These are phyloP conservation scores for Leptographium galeiforme DNA, from an alignment of 2,329 filamentous ascomycete species.

Conservation along the genomic window DNA sequence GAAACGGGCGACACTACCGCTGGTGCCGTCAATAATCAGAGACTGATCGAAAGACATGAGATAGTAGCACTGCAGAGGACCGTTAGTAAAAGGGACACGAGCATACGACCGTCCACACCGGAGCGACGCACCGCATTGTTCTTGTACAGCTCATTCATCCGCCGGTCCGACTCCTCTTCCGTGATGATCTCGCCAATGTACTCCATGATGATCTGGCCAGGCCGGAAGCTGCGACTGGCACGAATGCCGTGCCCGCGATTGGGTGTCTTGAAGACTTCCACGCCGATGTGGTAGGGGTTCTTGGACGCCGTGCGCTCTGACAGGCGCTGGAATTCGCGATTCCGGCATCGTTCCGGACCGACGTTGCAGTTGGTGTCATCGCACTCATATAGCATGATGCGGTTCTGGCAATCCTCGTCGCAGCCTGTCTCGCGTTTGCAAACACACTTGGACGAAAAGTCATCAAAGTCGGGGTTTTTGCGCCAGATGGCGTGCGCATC, in stretches of 20 bases:
- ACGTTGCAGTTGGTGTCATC: slow-evolving; percentile 79
- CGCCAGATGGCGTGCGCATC: slow-evolving; percentile 72
- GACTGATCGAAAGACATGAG: slow-evolving; percentile 98
- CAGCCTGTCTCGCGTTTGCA: slow-evolving; percentile 70
- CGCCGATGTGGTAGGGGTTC: slow-evolving; percentile 75
- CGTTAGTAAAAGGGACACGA: slow-evolving; percentile 1
- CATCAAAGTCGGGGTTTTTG: slow-evolving; percentile 59
- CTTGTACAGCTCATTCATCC: slow-evolving; percentile 90
- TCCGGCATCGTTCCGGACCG: slow-evolving; percentile 60
- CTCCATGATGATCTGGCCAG: slow-evolving; percentile 94
- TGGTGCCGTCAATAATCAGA: slow-evolving; percentile 95
- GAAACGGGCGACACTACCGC: slow-evolving; percentile 90
- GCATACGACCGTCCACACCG: too few species aligned
- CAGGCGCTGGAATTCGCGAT: slow-evolving; percentile 76
- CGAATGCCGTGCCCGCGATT: slow-evolving; percentile 87
- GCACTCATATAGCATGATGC: slow-evolving; percentile 96
- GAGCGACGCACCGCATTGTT: slow-evolving; percentile 62
- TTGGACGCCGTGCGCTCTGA: slow-evolving; percentile 50
- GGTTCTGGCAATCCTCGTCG: slow-evolving; percentile 81
- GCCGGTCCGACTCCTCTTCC: slow-evolving; percentile 78
- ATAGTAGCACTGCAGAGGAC: slow-evolving; percentile 66
- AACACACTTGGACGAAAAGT: slow-evolving; percentile 64
- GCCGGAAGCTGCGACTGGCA: slow-evolving; percentile 73
- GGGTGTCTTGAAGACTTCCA: slow-evolving; percentile 84
- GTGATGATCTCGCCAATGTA: slow-evolving; percentile 98